Evolutionary conservation across 1,284 basidiomycete species (phyloP).

Genomic region (Malassezia globosa): DNA sequence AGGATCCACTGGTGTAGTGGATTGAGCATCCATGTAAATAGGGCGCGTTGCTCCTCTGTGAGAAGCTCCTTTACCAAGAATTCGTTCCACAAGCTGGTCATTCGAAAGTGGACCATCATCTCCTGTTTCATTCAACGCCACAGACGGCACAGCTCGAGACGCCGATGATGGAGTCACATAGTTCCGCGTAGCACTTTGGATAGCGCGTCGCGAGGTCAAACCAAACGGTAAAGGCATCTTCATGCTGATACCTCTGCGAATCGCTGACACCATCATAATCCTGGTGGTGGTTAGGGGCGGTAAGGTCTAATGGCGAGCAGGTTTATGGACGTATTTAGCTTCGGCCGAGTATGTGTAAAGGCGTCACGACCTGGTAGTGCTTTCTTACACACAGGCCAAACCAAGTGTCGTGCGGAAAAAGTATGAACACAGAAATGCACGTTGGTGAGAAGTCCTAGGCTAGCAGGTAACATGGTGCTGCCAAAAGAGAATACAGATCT

Average conservation of each 20-base stretch:
- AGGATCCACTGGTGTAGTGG: constrained; percentile 94
- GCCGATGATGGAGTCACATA: constrained; percentile 4
- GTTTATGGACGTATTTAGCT: too few relatives aligned
- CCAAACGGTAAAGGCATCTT: background rate
- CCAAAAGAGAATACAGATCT: too few relatives aligned
- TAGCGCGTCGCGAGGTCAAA: background rate
- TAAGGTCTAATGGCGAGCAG: too few relatives aligned
- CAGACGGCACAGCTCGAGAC: background rate
- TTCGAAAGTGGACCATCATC: background rate
- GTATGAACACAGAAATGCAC: too few relatives aligned
- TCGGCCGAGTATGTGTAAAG: too few relatives aligned
- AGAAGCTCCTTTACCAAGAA: background rate
- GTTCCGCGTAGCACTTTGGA: background rate
- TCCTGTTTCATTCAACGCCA: background rate
- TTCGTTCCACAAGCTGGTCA: constrained; percentile 2
- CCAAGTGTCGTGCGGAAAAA: too few relatives aligned
- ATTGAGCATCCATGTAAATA: constrained; percentile 46
- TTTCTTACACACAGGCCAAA: too few relatives aligned
- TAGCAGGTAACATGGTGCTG: too few relatives aligned
- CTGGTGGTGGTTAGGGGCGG: too few relatives aligned
- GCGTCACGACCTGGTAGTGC: too few relatives aligned
- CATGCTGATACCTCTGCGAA: constrained; percentile 8
- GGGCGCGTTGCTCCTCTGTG: constrained; percentile 32
- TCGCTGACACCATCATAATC: constrained; percentile 6
- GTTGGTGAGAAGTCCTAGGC: too few relatives aligned